Conservation (phyloP, 2,329 filamentous ascomycete genomes). For the Claviceps paspali region DNA sequence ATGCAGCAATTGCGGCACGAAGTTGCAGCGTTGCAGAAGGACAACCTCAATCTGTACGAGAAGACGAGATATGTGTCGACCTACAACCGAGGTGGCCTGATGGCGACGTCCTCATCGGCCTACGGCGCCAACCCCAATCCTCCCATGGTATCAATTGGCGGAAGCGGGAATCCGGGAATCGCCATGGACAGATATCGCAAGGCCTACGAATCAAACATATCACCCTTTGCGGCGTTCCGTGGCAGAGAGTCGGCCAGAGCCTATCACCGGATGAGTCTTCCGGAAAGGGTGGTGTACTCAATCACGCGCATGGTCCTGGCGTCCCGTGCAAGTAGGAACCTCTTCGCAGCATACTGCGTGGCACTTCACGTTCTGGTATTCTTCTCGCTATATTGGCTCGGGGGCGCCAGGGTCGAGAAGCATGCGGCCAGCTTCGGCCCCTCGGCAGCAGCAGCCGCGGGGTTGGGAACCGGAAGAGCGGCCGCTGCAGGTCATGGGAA, state of each 20-base stretch:
- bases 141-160: conserved; percentile 47
- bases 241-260: conserved; percentile 85
- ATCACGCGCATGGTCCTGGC: conserved; percentile 83
- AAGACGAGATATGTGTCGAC: conserved; percentile 94
- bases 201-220: conserved; percentile 89
- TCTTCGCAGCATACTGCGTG: conserved; percentile 87
- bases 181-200: conserved; percentile 75
- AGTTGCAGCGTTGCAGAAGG: conserved; percentile 80
- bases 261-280: conserved; percentile 83
- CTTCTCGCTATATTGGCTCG: conserved; percentile 71
- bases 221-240: conserved; percentile 87
- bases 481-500: conserved; percentile 29
- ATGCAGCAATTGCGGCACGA: conserved; percentile 82
- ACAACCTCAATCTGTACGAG: conserved; percentile 92
- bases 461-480: conserved; percentile 26
- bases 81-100: conserved; percentile 60
- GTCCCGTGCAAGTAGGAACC: conserved; percentile 75
- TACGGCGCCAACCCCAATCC: conserved; percentile 60
- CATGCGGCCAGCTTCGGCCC: conserved; percentile 43
- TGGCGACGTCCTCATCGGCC: conserved; percentile 47
- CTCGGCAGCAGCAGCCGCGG: conserved; percentile 25
- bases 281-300: conserved; percentile 80
- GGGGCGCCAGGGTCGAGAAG: conserved; percentile 48
- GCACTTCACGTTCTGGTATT: conserved; percentile 81
- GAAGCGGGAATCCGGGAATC: conserved; percentile 42